These are phyloP conservation scores for Pichia phayaonensis DNA, from an alignment of 805 yeast genomes.

Conservation along the genomic window DNA sequence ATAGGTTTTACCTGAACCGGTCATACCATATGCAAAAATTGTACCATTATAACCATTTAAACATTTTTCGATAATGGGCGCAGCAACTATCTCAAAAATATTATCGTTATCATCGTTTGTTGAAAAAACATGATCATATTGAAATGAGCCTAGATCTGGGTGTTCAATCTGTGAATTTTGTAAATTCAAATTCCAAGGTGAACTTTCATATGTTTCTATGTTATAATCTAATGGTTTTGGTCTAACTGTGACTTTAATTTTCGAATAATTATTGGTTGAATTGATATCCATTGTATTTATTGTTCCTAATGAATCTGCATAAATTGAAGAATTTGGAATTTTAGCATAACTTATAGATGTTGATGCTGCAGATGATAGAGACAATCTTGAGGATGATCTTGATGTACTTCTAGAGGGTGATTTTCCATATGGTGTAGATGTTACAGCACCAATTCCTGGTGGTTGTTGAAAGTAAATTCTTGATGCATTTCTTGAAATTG, in stretches of 20 bases:
- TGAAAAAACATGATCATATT: slow-evolving; percentile 73
- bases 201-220: not conserved
- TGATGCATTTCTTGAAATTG: not conserved
- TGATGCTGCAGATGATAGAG: slow-evolving; percentile 6
- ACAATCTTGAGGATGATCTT: slow-evolving; percentile 9
- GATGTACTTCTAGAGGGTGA: slow-evolving; percentile 7
- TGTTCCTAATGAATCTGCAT: slow-evolving; percentile 2
- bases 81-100: slow-evolving; percentile 54
- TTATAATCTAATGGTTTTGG: slow-evolving; percentile 51
- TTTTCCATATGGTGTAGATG: slow-evolving; percentile 1
- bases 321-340: not conserved
- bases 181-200: slow-evolving; percentile 37
- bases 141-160: slow-evolving; percentile 54
- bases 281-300: slow-evolving; percentile 28
- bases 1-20: slow-evolving; percentile 87
- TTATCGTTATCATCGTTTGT: slow-evolving; percentile 45
- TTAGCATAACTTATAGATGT: slow-evolving; percentile 4
- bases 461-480: not conserved
- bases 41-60: slow-evolving; percentile 80
- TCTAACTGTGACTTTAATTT: slow-evolving; percentile 66
- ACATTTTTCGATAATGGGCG: slow-evolving; percentile 44
- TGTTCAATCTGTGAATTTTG: slow-evolving; percentile 40
- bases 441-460: not conserved
- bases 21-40: slow-evolving; percentile 90
- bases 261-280: not conserved